Evolutionary conservation across 345 rosid species (phyloP), one percentile per base, ranked within the genome.

Genomic region (Carallia brachiata): DNA sequence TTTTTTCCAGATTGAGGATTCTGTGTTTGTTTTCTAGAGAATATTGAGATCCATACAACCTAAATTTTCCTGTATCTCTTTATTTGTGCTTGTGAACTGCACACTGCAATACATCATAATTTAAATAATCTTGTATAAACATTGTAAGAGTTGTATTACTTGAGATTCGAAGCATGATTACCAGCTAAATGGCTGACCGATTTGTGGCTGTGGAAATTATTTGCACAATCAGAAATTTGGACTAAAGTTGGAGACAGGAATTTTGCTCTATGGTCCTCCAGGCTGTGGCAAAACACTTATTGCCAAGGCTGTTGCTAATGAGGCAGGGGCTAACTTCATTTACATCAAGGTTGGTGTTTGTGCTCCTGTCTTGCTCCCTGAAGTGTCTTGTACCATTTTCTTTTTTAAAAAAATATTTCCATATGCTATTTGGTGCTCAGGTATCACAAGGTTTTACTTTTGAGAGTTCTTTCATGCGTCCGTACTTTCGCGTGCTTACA

Each of bases 281-380:
- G 99, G 99, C 27, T 95, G 99, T 75, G 99, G 99, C 10, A 95
- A 95, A 83, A 95, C 98, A 39, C 86, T 95, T 77, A 90, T 95
- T 68, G 99, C 99, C 66, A 92, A 92, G 85, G 99, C 99, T 63
- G 96, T 85, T 48, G 99, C 99, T 50, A 87, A 89, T 78, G 99
- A 92, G 82, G 93, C 97, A 1, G 97, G 96, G 68, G 99, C 98
- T 61, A 95, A 89, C 82, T 95, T 95, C 83, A 95, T 95, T 74
- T 88, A 92, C 76, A 84, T 95, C 75, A 92, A 92, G 97, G 99
- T 82, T 55, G 73, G 75, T 70, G 19, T 32, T 56, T 31, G 50
- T 44, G 48, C 48, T 44, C 50, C 50, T 44, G 16, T 44, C 17
- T 44, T 44, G 50, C 50, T 44, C 12, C 50, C 16, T 44, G 32